phyloP scores from a whole-genome alignment of 2,329 filamentous ascomycete genomes.

The Pochonia chlamydosporia region DNA sequence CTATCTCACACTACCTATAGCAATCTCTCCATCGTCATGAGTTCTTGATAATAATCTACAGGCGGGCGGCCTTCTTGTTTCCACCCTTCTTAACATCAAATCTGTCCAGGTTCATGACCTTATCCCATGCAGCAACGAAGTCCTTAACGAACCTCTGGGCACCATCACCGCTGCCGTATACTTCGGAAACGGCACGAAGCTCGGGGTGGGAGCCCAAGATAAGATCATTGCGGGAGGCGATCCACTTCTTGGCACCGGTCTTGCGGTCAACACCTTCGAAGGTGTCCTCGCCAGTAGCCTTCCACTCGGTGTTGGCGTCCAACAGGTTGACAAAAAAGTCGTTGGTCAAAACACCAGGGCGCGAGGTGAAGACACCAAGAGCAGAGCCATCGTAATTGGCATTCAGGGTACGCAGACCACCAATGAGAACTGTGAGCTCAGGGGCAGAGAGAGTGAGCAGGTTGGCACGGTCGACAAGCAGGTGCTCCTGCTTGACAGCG shows the following conservation, averaged over 20 bases:
- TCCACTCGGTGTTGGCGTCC: constrained; percentile 60
- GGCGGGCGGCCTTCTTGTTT: constrained; percentile 11
- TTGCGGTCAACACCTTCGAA: constrained; percentile 62
- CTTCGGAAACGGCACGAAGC: constrained; percentile 63
- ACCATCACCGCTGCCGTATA: constrained; percentile 58
- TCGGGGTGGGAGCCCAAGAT: constrained; percentile 71
- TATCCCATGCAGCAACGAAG: constrained; percentile 66
- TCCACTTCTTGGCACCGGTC: constrained; percentile 62
- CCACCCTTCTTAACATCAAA: constrained; percentile 46
- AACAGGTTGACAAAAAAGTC: constrained; percentile 81
- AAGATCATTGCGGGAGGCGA: constrained; percentile 61
- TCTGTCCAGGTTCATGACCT: constrained; percentile 69
- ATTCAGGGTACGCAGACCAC: constrained; percentile 64
- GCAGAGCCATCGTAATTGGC: constrained; percentile 66
- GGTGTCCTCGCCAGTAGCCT: constrained; percentile 41
- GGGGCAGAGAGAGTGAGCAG: constrained; percentile 65
- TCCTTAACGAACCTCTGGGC: constrained; percentile 63
- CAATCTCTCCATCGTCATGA: neutral
- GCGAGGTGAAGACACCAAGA: constrained; percentile 62
- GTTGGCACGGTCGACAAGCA: constrained; percentile 66
- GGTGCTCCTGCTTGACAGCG: constrained; percentile 60
- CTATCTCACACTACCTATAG: neutral
- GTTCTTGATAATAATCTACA: constrained; percentile 4
- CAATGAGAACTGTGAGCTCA: constrained; percentile 65
- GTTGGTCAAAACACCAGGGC: constrained; percentile 64